Evolutionary conservation across 176 grass and related monocot species (phyloP), one percentile per base, ranked within the genome.

Genomic region (Triticum urartu): DNA sequence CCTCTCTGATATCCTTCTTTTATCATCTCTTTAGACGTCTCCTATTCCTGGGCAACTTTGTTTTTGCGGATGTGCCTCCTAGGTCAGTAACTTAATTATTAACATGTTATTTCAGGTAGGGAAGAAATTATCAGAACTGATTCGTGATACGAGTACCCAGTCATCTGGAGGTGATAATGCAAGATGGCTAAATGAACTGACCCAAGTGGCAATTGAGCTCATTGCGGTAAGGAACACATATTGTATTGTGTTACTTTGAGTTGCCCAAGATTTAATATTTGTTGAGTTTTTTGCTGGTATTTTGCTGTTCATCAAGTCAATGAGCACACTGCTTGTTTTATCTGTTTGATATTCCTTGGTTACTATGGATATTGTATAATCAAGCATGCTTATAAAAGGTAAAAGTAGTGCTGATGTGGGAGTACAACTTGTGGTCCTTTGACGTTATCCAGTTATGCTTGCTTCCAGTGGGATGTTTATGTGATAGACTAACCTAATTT

Each of bases 111-210:
- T 89, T 85, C 85, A 99, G 97, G 94, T 99, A 50, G 97, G 97
- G 9, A 99, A 99, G 90, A 99, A 94, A 79, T 86, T 99, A 76
- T 99, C 97, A 80, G 97, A 99, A 88, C 77, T 99, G 35, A 99
- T 99, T 66, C 92, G 94, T 42, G 97, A 99, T 83, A 92, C 90
- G 25, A 86, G 91, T 35, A 77, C 90, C 35, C 97, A 99, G 80
- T 76, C 91, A 84, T 92, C 92, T 60, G 97, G 94, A 71, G 87
- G 80, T 66, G 97, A 94, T 74, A 91, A 80, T 81, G 87, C 75
- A 56, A 96, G 97, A 93, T 99, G 94, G 97, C 94, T 96, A 93
- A 82, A 88, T 88, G 97, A 99, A 85, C 86, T 99, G 70, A 91
- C 89, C 42, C 94, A 94, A 85, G 94, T 99, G 81, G 92, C 97